Conservation (phyloP, 1,284 basidiomycete genomes). For the Neonothopanus nambi region DNA sequence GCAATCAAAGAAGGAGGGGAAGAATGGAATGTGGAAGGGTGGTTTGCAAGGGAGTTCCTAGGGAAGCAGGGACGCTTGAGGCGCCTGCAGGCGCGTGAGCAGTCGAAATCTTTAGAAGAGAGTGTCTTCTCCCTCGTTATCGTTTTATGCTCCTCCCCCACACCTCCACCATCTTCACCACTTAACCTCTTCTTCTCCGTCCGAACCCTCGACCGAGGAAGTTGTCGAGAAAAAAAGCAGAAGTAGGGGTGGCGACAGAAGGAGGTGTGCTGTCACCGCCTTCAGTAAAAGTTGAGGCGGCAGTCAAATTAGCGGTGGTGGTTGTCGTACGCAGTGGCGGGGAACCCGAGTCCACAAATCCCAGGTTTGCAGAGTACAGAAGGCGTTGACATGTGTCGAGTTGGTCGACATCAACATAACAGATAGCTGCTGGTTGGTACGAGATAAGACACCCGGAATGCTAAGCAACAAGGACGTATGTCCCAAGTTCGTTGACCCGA, state of each 20-base stretch:
- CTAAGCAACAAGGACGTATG: slow-evolving; percentile 45
- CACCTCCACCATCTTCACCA: background rate
- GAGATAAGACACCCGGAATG: slow-evolving; percentile 41
- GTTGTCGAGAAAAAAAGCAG: no score
- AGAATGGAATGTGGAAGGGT: background rate
- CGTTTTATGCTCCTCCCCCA: background rate
- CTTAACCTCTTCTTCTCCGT: no score
- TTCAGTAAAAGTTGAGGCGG: no score
- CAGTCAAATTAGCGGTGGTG: no score
- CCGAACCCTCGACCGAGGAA: no score
- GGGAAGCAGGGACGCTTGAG: background rate
- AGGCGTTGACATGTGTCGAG: background rate
- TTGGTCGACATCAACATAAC: no score
- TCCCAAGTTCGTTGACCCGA: slow-evolving; percentile 39
- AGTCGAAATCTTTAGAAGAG: background rate
- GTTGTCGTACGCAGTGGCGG: no score
- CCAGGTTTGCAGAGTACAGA: background rate
- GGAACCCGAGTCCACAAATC: no score
- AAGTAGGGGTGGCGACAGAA: no score
- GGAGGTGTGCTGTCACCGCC: no score
- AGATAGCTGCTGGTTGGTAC: no score
- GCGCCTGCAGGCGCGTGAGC: background rate
- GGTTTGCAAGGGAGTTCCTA: background rate
- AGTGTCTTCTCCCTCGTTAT: slow-evolving; percentile 7
- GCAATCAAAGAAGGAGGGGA: background rate